Base-by-base conservation (phyloP, 2,329 filamentous ascomycete genomes). In the Monosporascus cannonballus region DNA sequence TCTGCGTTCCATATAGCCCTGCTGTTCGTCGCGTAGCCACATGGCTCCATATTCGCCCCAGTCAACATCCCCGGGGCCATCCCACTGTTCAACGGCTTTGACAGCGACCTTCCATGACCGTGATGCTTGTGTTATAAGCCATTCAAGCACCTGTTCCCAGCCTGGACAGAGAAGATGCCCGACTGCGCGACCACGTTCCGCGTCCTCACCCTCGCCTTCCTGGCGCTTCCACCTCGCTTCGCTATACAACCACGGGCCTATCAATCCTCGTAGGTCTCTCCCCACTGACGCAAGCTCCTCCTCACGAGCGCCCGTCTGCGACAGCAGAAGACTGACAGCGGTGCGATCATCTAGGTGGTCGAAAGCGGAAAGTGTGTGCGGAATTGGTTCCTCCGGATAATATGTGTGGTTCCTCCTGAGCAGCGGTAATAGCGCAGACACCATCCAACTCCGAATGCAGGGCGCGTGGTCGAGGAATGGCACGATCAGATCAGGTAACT, bases 221-320 rank as follows among this genome's bases (percentile, higher is more conserved):
- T 49, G 46, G 20, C 49, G 54, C 54, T 77, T 79, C 73, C 85
- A 84, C 51, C 85, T 79, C 20, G 70, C 76, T 49, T 83, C 76
- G 46, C 83, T 83, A 61, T 87, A 84, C 48, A 91, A 73, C 88
- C 88, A 93, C 2, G 89, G 88, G 0, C 84, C 85, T 48, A 92
- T 71, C 38, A 92, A 64, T 0, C 84, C 81, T 56, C 81, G 80
- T 51, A 92, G 64, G 63, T 91, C 87, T 52, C 86, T 79, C 1
- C 81, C 83, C 47, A 85, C 65, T 38, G 74, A 65, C 1, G 60
- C 54, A 18, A 71, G 55, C 2, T 73, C 69, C 39, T 73, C 70
- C 30, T 76, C 67, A 17, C 62, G 62, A 22, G 61, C 54, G 25
- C 75, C 76, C 2, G 81, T 84, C 51, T 79, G 77, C 7, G 78